Conservation (phyloP, 495 filamentous ascomycete species). For the Talaromyces trachyspermus region DNA sequence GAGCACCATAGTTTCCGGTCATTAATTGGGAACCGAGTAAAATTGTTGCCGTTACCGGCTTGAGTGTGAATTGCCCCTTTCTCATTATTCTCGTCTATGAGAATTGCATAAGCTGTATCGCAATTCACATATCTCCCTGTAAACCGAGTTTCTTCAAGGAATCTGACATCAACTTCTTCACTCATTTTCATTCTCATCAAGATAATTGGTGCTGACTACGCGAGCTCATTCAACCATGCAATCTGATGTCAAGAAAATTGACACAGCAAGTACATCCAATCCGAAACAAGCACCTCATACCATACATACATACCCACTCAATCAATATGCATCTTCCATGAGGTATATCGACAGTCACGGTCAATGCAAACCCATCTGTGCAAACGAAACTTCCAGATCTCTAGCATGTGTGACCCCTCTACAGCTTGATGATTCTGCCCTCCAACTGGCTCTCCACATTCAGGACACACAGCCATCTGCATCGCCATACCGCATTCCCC, state of each 20-base stretch:
- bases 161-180: neutral
- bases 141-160: too few relatives aligned
- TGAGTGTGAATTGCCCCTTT: too few relatives aligned
- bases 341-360: neutral
- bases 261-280: neutral
- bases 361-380: neutral
- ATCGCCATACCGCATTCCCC: conserved; percentile 70
- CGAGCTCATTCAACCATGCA: neutral
- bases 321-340: neutral
- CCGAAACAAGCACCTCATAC: neutral
- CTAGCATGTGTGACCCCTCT: conserved; percentile 43
- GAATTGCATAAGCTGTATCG: too few relatives aligned
- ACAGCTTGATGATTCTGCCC: conserved; percentile 47
- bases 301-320: neutral
- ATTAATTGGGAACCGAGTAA: too few relatives aligned
- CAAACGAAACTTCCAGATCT: conserved; percentile 43
- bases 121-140: too few relatives aligned
- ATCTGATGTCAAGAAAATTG: neutral
- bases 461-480: conserved; percentile 53
- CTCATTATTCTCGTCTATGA: too few relatives aligned
- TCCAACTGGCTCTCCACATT: conserved; percentile 56
- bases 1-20: too few relatives aligned
- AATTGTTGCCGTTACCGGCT: too few relatives aligned
- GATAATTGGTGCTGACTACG: neutral
- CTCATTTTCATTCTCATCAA: neutral